phyloP scores from a whole-genome alignment of 2,329 filamentous ascomycete genomes.

The Cladobotryum protrusum region DNA sequence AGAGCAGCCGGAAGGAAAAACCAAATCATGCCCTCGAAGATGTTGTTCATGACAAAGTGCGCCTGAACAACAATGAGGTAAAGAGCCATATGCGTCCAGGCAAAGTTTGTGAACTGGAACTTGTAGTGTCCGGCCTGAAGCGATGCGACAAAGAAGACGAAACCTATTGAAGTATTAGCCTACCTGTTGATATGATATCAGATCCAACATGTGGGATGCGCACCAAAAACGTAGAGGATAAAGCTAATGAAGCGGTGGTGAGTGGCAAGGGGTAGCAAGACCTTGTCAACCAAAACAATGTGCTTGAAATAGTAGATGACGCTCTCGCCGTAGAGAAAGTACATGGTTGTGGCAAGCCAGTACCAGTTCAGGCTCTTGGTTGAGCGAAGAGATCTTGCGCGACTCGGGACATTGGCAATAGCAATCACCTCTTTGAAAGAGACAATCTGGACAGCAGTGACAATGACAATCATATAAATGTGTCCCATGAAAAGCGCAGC shows the following conservation, averaged over 20 bases:
- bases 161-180: constrained; percentile 54
- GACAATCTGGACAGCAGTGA: constrained; percentile 90
- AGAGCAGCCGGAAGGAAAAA: constrained; percentile 93
- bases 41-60: constrained; percentile 99
- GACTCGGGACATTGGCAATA: constrained; percentile 89
- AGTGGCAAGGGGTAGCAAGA: constrained; percentile 86
- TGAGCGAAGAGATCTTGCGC: constrained; percentile 82
- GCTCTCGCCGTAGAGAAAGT: constrained; percentile 96
- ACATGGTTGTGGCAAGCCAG: constrained; percentile 98
- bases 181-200: background rate
- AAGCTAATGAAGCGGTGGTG: constrained; percentile 99
- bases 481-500: constrained; percentile 88
- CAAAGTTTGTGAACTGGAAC: constrained; percentile 98
- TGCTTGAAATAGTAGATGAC: constrained; percentile 99
- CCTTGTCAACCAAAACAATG: constrained; percentile 88
- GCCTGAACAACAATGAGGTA: constrained; percentile 97
- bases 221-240: constrained; percentile 94
- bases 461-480: constrained; percentile 91
- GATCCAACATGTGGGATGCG: constrained; percentile 24
- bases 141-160: constrained; percentile 95
- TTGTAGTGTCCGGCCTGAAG: constrained; percentile 94
- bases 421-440: constrained; percentile 99
- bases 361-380: constrained; percentile 99
- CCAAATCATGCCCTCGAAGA: constrained; percentile 99
- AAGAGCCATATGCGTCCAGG: constrained; percentile 98